Evolutionary conservation across 768 basidiomycete species (phyloP).

Genomic region (Kondoa subrosea): DNA sequence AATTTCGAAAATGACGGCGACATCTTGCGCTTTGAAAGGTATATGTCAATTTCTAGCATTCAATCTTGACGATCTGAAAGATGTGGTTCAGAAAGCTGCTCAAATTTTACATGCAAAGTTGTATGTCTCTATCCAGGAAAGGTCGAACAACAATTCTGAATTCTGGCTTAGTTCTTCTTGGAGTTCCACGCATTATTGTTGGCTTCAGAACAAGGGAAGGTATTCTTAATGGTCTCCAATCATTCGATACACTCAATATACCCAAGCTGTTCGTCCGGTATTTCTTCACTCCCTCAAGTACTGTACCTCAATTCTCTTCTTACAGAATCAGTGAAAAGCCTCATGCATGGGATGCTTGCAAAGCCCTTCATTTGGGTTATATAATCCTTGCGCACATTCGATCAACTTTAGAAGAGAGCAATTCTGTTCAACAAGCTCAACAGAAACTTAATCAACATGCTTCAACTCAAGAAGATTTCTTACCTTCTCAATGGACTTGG

Average conservation of each 20-base stretch:
- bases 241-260: slow-evolving; percentile 60
- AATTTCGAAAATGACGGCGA: slow-evolving; percentile 46
- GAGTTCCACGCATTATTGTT: slow-evolving; percentile 75
- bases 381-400: slow-evolving; percentile 44
- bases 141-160: neutral
- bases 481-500: neutral
- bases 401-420: neutral
- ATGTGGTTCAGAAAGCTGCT: slow-evolving; percentile 44
- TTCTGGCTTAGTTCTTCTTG: slow-evolving; percentile 43
- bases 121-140: slow-evolving; percentile 9
- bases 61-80: too few relatives aligned
- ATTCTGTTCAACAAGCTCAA: neutral
- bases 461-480: neutral
- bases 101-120: slow-evolving; percentile 82
- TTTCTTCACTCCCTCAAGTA: neutral
- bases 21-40: slow-evolving; percentile 65
- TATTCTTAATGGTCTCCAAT: slow-evolving; percentile 46
- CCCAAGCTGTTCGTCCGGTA: slow-evolving; percentile 42
- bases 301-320: neutral
- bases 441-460: slow-evolving; percentile 4
- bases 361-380: slow-evolving; percentile 60
- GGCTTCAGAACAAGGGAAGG: slow-evolving; percentile 74
- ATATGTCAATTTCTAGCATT: too few relatives aligned
- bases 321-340: slow-evolving; percentile 49
- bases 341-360: slow-evolving; percentile 56